phyloP scores from a whole-genome alignment of 805 yeast species.

The Citeromyces matritensis region DNA sequence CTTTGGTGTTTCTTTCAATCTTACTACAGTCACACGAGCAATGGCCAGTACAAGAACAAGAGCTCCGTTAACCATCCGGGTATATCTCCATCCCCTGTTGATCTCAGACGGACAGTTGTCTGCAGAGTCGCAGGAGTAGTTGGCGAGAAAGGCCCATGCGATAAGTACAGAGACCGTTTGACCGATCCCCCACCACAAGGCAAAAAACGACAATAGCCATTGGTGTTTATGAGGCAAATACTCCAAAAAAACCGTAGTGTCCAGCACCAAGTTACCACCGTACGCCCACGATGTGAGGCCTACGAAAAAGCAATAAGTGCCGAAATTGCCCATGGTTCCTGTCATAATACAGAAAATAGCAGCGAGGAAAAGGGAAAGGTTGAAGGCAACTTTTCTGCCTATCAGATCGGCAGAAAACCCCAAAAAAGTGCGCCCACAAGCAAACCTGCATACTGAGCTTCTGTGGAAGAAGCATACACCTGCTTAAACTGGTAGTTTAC shows the following conservation, averaged over 20 bases:
- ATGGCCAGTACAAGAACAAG: slow-evolving; percentile 32
- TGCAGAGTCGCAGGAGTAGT: slow-evolving; percentile 26
- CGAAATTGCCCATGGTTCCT: slow-evolving; percentile 34
- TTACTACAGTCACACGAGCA: slow-evolving; percentile 26
- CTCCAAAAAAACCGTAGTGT: slow-evolving; percentile 36
- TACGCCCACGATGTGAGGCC: slow-evolving; percentile 27
- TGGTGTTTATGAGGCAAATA: slow-evolving; percentile 34
- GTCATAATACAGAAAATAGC: slow-evolving; percentile 35
- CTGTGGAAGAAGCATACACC: slow-evolving; percentile 26
- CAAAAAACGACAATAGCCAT: slow-evolving; percentile 36
- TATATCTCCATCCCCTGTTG: slow-evolving; percentile 52
- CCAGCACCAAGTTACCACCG: slow-evolving; percentile 45
- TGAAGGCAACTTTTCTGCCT: slow-evolving; percentile 38
- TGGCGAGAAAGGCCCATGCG: slow-evolving; percentile 41
- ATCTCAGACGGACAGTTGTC: slow-evolving; percentile 25
- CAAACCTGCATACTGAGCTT: slow-evolving; percentile 33
- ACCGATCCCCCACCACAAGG: slow-evolving; percentile 51
- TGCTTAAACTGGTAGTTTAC: slow-evolving; percentile 31
- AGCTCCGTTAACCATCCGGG: slow-evolving; percentile 37
- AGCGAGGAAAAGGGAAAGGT: slow-evolving; percentile 28
- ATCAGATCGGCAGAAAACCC: slow-evolving; percentile 39
- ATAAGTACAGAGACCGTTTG: slow-evolving; percentile 35
- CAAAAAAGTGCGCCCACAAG: slow-evolving; percentile 37
- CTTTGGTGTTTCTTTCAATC: slow-evolving; percentile 24
- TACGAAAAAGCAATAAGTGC: slow-evolving; percentile 33